Percentiles rank a stretch among this genome's conserved stretches.
phyloP scores from a whole-genome alignment of 2,329 filamentous ascomycete genomes.

The Neonectria faginata region DNA sequence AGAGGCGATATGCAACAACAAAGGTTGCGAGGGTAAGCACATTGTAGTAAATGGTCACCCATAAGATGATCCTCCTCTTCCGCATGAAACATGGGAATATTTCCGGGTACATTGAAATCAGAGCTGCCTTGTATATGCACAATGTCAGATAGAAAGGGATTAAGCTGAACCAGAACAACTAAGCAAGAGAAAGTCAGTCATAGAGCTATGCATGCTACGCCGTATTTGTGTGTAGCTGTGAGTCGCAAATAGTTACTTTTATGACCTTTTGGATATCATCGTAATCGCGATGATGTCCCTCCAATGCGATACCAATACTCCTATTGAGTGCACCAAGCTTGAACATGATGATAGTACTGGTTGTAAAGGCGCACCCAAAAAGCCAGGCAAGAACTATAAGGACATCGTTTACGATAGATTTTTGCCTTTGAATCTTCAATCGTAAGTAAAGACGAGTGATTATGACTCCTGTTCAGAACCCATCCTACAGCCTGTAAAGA shows the following conservation, averaged over 20 bases:
- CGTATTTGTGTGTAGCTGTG: not conserved
- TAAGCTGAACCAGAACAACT: conserved; percentile 4
- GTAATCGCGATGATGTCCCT: not conserved
- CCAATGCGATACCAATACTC: not conserved
- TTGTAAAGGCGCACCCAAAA: not conserved
- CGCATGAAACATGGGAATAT: conserved; percentile 10
- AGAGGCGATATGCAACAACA: not conserved
- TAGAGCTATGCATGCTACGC: not conserved
- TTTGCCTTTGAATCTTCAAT: conserved; percentile 1
- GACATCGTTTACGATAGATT: not conserved
- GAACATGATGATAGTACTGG: not conserved
- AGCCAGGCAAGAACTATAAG: conserved; percentile 5
- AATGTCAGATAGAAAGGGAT: not conserved
- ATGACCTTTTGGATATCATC: not conserved
- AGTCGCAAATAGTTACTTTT: not conserved
- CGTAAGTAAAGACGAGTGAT: too few relatives aligned
- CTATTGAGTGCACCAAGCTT: not conserved
- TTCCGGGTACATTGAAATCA: conserved; percentile 9
- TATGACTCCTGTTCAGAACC: too few relatives aligned
- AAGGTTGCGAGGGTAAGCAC: not conserved
- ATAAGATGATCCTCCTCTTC: conserved; percentile 5
- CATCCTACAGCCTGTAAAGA: too few relatives aligned
- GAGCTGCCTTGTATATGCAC: conserved; percentile 4
- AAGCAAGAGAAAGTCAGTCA: not conserved
- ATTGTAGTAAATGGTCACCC: not conserved